Conservation (phyloP, 495 filamentous ascomycete genomes). For the Lasiosphaeria ovina region DNA sequence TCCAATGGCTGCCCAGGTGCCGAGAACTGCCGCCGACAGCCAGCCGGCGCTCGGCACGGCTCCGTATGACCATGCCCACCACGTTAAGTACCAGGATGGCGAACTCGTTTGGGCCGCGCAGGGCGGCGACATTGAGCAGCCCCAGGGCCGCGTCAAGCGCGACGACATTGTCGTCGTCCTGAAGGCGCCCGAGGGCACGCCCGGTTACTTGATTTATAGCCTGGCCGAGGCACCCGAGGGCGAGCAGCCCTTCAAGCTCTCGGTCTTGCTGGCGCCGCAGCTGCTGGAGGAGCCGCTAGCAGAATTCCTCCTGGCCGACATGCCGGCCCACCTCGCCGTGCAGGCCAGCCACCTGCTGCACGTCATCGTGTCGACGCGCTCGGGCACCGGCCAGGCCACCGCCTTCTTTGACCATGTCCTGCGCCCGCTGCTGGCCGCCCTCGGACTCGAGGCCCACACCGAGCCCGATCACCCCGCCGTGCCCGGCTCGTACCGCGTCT, state of each 20-base stretch:
- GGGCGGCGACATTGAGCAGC: conserved; percentile 1
- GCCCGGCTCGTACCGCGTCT: conserved; percentile 36
- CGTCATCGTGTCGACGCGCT: conserved; percentile 69
- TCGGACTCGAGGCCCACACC: conserved; percentile 8
- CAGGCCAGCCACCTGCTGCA: conserved; percentile 41
- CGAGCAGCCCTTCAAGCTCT: conserved; percentile 31
- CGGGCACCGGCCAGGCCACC: conserved; percentile 63
- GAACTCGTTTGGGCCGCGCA: conserved; percentile 11
- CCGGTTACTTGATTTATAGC: conserved; percentile 35
- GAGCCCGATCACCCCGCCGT: too few relatives aligned
- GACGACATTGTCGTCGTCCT: conserved; percentile 39
- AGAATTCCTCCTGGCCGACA: conserved; percentile 26
- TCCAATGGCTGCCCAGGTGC: conserved; percentile 9
- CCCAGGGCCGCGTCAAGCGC: conserved; percentile 15
- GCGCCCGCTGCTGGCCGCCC: conserved; percentile 51
- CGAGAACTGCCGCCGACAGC: conserved; percentile 8
- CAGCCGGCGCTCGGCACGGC: not conserved
- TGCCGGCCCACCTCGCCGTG: conserved; percentile 37
- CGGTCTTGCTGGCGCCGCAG: conserved; percentile 11
- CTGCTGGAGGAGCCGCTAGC: conserved; percentile 35
- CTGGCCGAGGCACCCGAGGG: conserved; percentile 27
- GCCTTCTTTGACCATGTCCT: conserved; percentile 57
- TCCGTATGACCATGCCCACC: not conserved
- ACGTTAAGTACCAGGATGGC: conserved; percentile 11
- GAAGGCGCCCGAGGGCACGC: not conserved